Percentiles rank a stretch among this genome's conserved stretches.
Evolutionary conservation across 2,329 filamentous ascomycete species (phyloP).

Genomic region (Orbilia quercus): DNA sequence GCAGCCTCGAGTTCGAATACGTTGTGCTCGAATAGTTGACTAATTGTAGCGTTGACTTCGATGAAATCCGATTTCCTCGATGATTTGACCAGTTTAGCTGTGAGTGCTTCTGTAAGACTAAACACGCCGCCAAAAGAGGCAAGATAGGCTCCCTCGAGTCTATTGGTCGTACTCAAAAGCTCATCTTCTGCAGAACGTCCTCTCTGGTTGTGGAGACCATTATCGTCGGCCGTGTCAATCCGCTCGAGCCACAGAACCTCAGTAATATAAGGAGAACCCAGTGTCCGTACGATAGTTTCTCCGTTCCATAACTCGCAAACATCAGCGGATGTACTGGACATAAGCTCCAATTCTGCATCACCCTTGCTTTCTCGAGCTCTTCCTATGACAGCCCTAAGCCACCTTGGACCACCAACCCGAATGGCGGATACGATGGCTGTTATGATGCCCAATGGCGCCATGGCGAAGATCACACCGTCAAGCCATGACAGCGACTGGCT

Average conservation of each 20-base stretch:
- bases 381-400: constrained; percentile 63
- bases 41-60: not conserved
- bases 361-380: constrained; percentile 62
- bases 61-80: not conserved
- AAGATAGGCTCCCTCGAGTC: not conserved
- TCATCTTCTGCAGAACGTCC: not conserved
- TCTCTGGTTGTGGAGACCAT: not conserved
- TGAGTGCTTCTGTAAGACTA: constrained; percentile 12
- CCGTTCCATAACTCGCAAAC: constrained; percentile 64
- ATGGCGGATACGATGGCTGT: constrained; percentile 62
- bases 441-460: constrained; percentile 62
- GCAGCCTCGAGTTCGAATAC: constrained; percentile 24
- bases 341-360: constrained; percentile 63
- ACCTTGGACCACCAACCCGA: constrained; percentile 60
- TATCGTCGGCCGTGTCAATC: constrained; percentile 7
- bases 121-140: constrained; percentile 13
- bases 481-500: constrained; percentile 60
- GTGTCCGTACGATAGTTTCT: constrained; percentile 61
- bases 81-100: constrained; percentile 11
- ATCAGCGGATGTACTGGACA: constrained; percentile 63
- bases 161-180: not conserved
- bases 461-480: constrained; percentile 57
- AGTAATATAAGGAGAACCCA: constrained; percentile 62
- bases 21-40: constrained; percentile 2
- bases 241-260: constrained; percentile 60